Base-by-base conservation (phyloP, 345 rosid species). In the Lepidium didymum region DNA sequence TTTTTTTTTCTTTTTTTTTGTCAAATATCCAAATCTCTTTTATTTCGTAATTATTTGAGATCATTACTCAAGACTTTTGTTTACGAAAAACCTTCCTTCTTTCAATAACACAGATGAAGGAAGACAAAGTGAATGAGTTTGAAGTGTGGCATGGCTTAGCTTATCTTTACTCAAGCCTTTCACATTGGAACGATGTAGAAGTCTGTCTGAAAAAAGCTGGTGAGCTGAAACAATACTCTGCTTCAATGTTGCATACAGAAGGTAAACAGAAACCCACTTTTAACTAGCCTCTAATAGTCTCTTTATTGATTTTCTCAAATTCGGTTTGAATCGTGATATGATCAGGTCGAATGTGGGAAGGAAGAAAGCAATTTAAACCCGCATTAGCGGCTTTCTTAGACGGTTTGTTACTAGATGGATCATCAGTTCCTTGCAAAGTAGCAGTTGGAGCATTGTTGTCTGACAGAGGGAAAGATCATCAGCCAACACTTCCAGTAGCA, bases 111-210 rank as follows among this genome's bases (percentile, higher is more conserved):
- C 64, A 92, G 89, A 81, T 75, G 34, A 93, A 79, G 75, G 86
- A 86, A 70, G 82, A 82, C 62, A 87, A 77, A 78, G 81, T 81
- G 52, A 75, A 82, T 46, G 98, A 90, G 77, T 90, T 88, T 69
- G 96, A 93, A 80, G 96, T 88, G 62, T 93, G 97, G 97, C 89
- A 85, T 75, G 97, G 92, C 49, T 87, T 93, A 25, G 96, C 97
- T 40, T 81, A 75, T 78, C 70, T 93, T 31, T 93, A 90, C 81
- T 86, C 96, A 4, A 79, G 86, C 63, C 96, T 93, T 72, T 83
- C 88, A 3, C 87, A 84, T 58, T 93, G 96, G 98, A 87, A 87
- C 70, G 98, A 93, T n/a, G 97, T 81, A 3, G 97, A 86, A 83
- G 79, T 84, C 29, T 93, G 98, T 68, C 59, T 93, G 54, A 79